Base-by-base conservation (phyloP, 2,329 filamentous ascomycete species). In the Scedosporium apiospermum region DNA sequence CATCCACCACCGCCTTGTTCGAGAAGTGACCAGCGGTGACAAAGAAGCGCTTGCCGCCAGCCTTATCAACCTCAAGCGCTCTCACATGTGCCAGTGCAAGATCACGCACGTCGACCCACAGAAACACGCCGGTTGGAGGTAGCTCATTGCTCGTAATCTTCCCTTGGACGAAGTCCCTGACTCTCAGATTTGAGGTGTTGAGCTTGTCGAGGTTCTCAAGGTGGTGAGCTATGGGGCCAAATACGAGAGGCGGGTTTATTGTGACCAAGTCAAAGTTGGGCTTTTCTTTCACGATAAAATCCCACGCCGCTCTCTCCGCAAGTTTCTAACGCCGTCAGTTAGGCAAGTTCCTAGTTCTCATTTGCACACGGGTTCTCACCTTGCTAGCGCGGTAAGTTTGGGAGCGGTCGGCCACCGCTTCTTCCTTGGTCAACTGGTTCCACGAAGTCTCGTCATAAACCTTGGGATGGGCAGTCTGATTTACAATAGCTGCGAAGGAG, bases 101-200 rank as follows among this genome's bases (percentile, higher is more conserved):
- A 67, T 86, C 82, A 27, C 83, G 76, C 41, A 85, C 83, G 68
- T 86, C 83, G 44, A 84, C 74, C 78, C 79, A 85, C 62, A 80
- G 72, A 49, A 73, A 71, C 6, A 69, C 71, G 12, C 76, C 77
- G 10, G 73, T 75, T 1, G 72, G 60, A 4, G 80, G 76, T 60
- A 84, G 73, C 41, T 67, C 69, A 38, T 69, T 66, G 69, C 76
- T 78, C 78, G 80, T 84, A 10, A 34, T 34, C 57, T 75, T 73
- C 62, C 84, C 82, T 14, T 71, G 70, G n/a, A 85, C 71, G 27
- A 82, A 71, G 34, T 75, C 73, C 16, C 80, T 81, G 63, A 85
- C 69, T n/a, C 79, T 77, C 68, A 75, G 73, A 70, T 82, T 82
- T 68, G 79, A 82, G 16, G 80, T 82, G 74, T 83, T 83, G 72